Percentiles rank a stretch among this genome's conserved stretches.
Evolutionary conservation across 352 stramenopile genomes (phyloP).

Genomic region (Albugo laibachii): DNA sequence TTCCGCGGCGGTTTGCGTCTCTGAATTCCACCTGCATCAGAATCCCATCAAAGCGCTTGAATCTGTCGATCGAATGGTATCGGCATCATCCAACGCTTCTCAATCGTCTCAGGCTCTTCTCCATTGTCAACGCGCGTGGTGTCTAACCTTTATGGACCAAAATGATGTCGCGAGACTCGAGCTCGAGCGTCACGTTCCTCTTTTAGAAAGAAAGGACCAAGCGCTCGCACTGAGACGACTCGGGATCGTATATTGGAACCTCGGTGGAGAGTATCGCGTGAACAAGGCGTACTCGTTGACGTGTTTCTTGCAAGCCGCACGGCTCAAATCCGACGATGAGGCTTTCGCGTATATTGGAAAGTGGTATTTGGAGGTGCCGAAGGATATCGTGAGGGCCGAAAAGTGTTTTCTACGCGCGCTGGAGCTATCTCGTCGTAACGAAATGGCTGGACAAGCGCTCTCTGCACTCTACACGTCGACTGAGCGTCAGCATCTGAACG

Average conservation of each 20-base stretch:
- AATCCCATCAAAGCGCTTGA: neutral
- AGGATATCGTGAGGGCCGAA: constrained; percentile 45
- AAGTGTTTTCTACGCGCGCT: constrained; percentile 77
- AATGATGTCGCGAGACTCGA: too few species aligned
- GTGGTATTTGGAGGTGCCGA: constrained; percentile 46
- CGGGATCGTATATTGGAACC: constrained; percentile 55
- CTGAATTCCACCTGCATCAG: neutral
- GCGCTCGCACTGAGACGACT: constrained; percentile 39
- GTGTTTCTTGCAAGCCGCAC: constrained; percentile 44
- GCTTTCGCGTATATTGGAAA: constrained; percentile 53
- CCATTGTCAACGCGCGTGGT: neutral
- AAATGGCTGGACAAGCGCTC: constrained; percentile 36
- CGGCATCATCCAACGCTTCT: too few species aligned
- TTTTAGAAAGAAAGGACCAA: constrained; percentile 5
- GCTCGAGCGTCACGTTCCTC: constrained; percentile 2
- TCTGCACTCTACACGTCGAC: constrained; percentile 49
- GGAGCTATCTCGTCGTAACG: constrained; percentile 23
- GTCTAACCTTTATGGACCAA: neutral
- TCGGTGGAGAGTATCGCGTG: constrained; percentile 20
- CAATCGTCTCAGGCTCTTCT: neutral
- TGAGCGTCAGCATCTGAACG: constrained; percentile 32
- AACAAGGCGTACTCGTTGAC: constrained; percentile 47
- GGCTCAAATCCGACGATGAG: constrained; percentile 33
- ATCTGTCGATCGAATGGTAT: neutral
- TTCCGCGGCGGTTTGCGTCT: neutral